Conservation (phyloP, 2,329 filamentous ascomycete genomes). For the Aphanocladium album region DNA sequence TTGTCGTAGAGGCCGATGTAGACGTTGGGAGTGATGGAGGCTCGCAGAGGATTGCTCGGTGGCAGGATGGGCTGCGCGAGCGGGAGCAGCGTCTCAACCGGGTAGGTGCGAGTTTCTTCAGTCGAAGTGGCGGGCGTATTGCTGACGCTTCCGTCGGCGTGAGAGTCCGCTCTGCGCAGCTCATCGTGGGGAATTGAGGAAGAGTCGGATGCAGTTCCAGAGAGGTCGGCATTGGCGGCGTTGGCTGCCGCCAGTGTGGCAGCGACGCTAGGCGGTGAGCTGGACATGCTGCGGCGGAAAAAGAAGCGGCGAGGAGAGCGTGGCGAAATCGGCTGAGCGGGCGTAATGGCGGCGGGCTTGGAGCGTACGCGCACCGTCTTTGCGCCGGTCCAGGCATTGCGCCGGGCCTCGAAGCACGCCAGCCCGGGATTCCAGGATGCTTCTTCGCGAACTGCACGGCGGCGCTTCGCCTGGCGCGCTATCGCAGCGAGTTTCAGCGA, state of each 20-base stretch:
- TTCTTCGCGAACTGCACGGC: slow-evolving; percentile 57
- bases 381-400: slow-evolving; percentile 83
- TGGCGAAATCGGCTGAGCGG: slow-evolving; percentile 36
- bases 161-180: slow-evolving; percentile 25
- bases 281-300: slow-evolving; percentile 42
- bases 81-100: slow-evolving; percentile 62
- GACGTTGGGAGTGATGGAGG: slow-evolving; percentile 65
- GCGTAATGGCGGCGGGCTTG: slow-evolving; percentile 37
- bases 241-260: slow-evolving; percentile 18
- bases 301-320: slow-evolving; percentile 46
- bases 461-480: slow-evolving; percentile 50
- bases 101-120: slow-evolving; percentile 29
- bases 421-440: slow-evolving; percentile 76
- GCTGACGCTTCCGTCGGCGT: slow-evolving; percentile 19
- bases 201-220: slow-evolving; percentile 33
- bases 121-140: slow-evolving; percentile 6
- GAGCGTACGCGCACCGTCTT: slow-evolving; percentile 51
- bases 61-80: slow-evolving; percentile 70
- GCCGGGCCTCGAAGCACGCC: slow-evolving; percentile 68
- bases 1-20: slow-evolving; percentile 88
- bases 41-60: slow-evolving; percentile 67
- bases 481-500: slow-evolving; percentile 37
- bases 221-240: slow-evolving; percentile 23
- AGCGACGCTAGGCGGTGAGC: slow-evolving; percentile 31
- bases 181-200: slow-evolving; percentile 36